Conservation (phyloP, 345 rosid species). For the Cardamine occulta region DNA sequence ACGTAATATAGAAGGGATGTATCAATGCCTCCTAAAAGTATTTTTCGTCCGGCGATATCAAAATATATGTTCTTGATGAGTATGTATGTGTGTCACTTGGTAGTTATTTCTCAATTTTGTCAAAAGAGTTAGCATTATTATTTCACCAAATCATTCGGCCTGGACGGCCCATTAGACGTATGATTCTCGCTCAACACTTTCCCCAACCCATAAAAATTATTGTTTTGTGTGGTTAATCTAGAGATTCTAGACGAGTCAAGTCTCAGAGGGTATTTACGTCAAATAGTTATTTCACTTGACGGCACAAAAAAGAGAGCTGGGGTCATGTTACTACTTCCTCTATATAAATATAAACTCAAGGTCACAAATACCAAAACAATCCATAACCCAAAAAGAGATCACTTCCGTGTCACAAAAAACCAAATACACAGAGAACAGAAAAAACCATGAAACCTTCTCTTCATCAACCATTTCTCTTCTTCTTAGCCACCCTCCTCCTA, state of each 20-base stretch:
- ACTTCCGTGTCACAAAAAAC: slow-evolving; percentile 21
- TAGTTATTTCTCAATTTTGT: not conserved
- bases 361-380: slow-evolving; percentile 21
- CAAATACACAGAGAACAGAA: slow-evolving; percentile 24
- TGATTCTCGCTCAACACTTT: not conserved
- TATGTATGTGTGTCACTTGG: not conserved
- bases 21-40: not conserved
- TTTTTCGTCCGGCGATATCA: no score
- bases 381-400: slow-evolving; percentile 25
- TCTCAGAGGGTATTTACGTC: slow-evolving; percentile 11
- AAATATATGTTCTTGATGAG: not conserved
- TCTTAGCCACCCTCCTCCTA: slow-evolving; percentile 38
- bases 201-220: slow-evolving; percentile 5
- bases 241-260: no score
- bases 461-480: slow-evolving; percentile 30
- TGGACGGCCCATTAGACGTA: slow-evolving; percentile 19
- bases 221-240: not conserved
- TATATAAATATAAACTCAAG: slow-evolving; percentile 23
- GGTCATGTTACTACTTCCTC: slow-evolving; percentile 4
- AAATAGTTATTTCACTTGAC: not conserved
- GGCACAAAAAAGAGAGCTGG: slow-evolving; percentile 16
- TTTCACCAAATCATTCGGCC: not conserved
- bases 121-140: not conserved
- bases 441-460: slow-evolving; percentile 38
- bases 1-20: not conserved